These are phyloP conservation scores for Gracilaria vermiculophylla DNA, from an alignment of 23 red algal species.

Conservation along the genomic window DNA sequence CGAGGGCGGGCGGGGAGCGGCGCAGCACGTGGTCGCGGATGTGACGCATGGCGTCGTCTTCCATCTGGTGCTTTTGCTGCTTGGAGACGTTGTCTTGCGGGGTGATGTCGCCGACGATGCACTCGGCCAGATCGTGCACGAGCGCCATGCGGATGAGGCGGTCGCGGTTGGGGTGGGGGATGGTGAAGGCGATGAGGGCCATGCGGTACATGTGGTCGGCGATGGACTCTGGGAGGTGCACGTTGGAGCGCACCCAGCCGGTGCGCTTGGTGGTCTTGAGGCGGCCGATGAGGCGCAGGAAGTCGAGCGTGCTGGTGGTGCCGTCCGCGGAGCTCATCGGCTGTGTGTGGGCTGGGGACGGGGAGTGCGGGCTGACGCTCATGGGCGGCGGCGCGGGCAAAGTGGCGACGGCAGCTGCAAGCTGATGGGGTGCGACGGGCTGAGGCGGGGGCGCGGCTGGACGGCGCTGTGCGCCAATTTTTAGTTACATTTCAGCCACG, in stretches of 20 bases:
- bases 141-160: conserved; percentile 81
- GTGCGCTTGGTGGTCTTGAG: conserved; percentile 82
- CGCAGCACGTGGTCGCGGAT: conserved; percentile 71
- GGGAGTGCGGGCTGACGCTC: no score
- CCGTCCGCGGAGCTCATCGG: neutral
- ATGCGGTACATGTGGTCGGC: conserved; percentile 95
- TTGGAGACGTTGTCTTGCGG: conserved; percentile 73
- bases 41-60: conserved; percentile 81
- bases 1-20: conserved; percentile 4
- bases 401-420: no score
- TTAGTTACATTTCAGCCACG: no score
- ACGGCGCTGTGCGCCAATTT: no score
- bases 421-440: no score
- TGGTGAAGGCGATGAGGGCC: conserved; percentile 71
- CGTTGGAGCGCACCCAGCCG: conserved; percentile 76
- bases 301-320: neutral
- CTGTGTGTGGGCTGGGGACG: no score
- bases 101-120: conserved; percentile 88
- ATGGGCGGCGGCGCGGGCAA: no score
- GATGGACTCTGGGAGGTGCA: conserved; percentile 82
- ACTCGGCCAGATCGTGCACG: conserved; percentile 96
- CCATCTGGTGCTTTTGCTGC: conserved; percentile 73
- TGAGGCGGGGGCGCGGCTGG: no score
- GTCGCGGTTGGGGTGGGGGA: neutral
- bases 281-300: conserved; percentile 47